Conservation (phyloP, 306 rosid genomes). For the Bauhinia variegata region DNA sequence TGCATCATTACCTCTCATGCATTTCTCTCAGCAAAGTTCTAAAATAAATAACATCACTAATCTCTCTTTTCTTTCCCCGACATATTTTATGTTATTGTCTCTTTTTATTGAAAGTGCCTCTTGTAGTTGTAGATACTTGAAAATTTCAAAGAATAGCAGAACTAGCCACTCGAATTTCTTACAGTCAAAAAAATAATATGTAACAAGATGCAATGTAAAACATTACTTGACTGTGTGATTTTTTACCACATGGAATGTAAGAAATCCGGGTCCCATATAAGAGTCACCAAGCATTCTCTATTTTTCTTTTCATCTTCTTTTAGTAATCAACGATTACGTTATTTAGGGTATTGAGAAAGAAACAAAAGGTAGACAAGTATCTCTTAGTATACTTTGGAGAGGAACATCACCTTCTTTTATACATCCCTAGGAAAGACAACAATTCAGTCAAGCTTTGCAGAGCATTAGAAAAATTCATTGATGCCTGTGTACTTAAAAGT, state of each 20-base stretch:
- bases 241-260: too few relatives aligned
- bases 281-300: conserved; percentile 10
- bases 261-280: too few relatives aligned
- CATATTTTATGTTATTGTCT: background rate
- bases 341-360: too few relatives aligned
- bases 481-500: conserved; percentile 30
- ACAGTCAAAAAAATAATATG: too few relatives aligned
- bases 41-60: conserved; percentile 6
- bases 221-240: too few relatives aligned
- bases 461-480: conserved; percentile 31
- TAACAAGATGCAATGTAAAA: too few relatives aligned
- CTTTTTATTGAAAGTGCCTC: conserved; percentile 5
- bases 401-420: conserved; percentile 34
- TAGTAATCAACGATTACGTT: conserved; percentile 18
- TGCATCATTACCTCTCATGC: conserved; percentile 67
- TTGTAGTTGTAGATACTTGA: conserved; percentile 20
- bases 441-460: conserved; percentile 45
- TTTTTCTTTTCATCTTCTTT: background rate
- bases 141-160: conserved; percentile 20
- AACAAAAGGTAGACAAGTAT: conserved; percentile 39
- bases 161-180: too few relatives aligned
- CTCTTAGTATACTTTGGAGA: conserved; percentile 28
- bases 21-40: conserved; percentile 32
- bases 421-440: conserved; percentile 51
- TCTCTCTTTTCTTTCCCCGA: background rate